Conservation (phyloP, 371 early-diverging fungal species). For the Ecytonucleospora hepatopenaei region DNA sequence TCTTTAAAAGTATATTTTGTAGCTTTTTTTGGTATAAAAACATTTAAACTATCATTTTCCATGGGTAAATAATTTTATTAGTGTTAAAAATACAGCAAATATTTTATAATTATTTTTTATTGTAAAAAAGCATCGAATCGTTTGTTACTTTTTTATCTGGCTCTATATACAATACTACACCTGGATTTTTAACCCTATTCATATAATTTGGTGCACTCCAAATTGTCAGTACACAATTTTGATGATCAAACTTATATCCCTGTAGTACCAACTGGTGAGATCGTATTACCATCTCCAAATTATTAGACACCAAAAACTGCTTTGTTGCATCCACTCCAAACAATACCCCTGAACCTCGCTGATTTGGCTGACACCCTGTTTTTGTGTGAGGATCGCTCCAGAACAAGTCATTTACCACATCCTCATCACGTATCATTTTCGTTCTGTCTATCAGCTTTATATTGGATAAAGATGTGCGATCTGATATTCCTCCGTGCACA, state of each 20-base stretch:
- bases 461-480: slow-evolving; percentile 46
- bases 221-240: slow-evolving; percentile 51
- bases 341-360: slow-evolving; percentile 50
- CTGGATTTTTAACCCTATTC: slow-evolving; percentile 54
- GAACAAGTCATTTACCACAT: slow-evolving; percentile 47
- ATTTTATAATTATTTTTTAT: not conserved
- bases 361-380: slow-evolving; percentile 42
- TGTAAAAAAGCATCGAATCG: slow-evolving; percentile 1
- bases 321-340: slow-evolving; percentile 52
- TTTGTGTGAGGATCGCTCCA: slow-evolving; percentile 55
- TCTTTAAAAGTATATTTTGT: slow-evolving; percentile 44
- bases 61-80: not conserved
- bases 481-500: slow-evolving; percentile 57
- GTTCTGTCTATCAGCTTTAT: slow-evolving; percentile 48
- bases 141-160: slow-evolving; percentile 34
- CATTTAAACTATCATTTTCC: slow-evolving; percentile 26
- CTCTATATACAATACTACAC: slow-evolving; percentile 43
- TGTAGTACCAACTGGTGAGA: slow-evolving; percentile 56
- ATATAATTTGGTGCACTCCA: slow-evolving; percentile 58
- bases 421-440: slow-evolving; percentile 21
- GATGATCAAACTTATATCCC: slow-evolving; percentile 55
- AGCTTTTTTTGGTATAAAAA: slow-evolving; percentile 56
- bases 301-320: slow-evolving; percentile 52
- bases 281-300: slow-evolving; percentile 48
- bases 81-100: not conserved